Percentiles rank a stretch among this genome's conserved stretches.
Evolutionary conservation across 1,139 yeast genomes (phyloP).

Genomic region (Entelexis sorbosivorans): DNA sequence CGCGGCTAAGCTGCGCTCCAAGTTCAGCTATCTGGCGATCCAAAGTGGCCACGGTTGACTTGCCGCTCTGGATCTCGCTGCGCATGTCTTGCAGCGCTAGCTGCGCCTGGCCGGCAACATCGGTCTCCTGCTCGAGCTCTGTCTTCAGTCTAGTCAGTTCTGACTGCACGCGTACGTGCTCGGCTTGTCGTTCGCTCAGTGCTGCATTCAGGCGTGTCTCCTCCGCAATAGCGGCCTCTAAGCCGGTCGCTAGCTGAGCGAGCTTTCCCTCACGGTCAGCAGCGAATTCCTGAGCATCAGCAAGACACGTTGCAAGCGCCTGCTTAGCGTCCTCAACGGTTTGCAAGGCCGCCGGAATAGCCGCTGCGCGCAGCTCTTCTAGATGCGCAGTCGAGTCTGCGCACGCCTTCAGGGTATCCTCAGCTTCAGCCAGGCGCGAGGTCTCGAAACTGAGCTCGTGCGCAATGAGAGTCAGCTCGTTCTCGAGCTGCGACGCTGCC

Average conservation of each 20-base stretch:
- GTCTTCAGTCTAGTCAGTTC: slow-evolving; percentile 11
- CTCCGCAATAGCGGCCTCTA: slow-evolving; percentile 33
- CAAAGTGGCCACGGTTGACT: not conserved
- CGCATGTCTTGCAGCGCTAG: not conserved
- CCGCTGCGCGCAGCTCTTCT: not conserved
- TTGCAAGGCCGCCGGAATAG: slow-evolving; percentile 22
- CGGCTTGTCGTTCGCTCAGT: slow-evolving; percentile 7
- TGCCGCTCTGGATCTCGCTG: not conserved
- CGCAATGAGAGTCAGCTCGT: slow-evolving; percentile 13
- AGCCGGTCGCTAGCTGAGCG: slow-evolving; percentile 51
- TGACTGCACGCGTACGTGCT: slow-evolving; percentile 12
- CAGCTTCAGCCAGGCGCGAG: slow-evolving; percentile 31
- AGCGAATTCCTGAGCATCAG: slow-evolving; percentile 73
- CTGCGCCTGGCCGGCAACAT: not conserved
- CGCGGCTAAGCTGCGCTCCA: slow-evolving; percentile 10
- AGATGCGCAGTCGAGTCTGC: slow-evolving; percentile 23
- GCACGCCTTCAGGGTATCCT: slow-evolving; percentile 9
- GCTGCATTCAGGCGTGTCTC: slow-evolving; percentile 24
- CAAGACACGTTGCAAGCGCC: slow-evolving; percentile 47
- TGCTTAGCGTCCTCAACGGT: slow-evolving; percentile 27
- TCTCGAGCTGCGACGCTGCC: slow-evolving; percentile 22
- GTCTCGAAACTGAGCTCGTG: slow-evolving; percentile 29
- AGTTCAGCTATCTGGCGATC: not conserved
- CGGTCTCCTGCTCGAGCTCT: slow-evolving; percentile 12
- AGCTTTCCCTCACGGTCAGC: slow-evolving; percentile 72